These are phyloP conservation scores for Aciculosporium take DNA, from an alignment of 2,329 filamentous ascomycete genomes.

Conservation along the genomic window DNA sequence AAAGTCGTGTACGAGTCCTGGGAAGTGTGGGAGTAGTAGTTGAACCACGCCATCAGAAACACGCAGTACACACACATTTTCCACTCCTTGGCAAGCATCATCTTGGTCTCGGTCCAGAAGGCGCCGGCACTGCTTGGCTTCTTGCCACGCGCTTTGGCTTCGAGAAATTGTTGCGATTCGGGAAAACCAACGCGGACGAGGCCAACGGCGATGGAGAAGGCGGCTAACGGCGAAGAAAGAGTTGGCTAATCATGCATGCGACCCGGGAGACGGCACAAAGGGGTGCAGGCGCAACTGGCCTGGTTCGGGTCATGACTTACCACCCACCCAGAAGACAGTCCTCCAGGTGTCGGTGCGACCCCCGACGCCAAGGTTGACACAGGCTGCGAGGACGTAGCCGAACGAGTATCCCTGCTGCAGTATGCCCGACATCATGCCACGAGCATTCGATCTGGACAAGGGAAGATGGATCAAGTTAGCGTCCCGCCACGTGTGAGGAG, in stretches of 20 bases:
- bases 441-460: slow-evolving; percentile 38
- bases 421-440: slow-evolving; percentile 71
- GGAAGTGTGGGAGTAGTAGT: slow-evolving; percentile 63
- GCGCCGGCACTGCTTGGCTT: slow-evolving; percentile 28
- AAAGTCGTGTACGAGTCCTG: slow-evolving; percentile 76
- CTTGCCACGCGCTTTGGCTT: slow-evolving; percentile 48
- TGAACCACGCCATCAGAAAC: slow-evolving; percentile 66
- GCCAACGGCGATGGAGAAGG: slow-evolving; percentile 54
- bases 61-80: slow-evolving; percentile 64
- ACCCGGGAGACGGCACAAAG: too few species aligned
- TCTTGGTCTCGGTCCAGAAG: slow-evolving; percentile 56
- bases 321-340: slow-evolving; percentile 58
- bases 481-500: not conserved
- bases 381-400: slow-evolving; percentile 67
- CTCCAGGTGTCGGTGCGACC: slow-evolving; percentile 53
- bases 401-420: slow-evolving; percentile 71
- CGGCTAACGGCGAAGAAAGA: slow-evolving; percentile 25
- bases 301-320: slow-evolving; percentile 12
- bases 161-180: slow-evolving; percentile 61
- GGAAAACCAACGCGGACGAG: slow-evolving; percentile 54
- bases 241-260: too few species aligned
- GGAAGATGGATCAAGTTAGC: slow-evolving; percentile 9
- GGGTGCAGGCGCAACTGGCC: not conserved
- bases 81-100: slow-evolving; percentile 59
- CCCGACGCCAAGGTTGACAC: slow-evolving; percentile 59